Evolutionary conservation across 169 alveolate genomes (phyloP), one percentile per base, ranked within the genome.

Genomic region (Neospora caninum): DNA sequence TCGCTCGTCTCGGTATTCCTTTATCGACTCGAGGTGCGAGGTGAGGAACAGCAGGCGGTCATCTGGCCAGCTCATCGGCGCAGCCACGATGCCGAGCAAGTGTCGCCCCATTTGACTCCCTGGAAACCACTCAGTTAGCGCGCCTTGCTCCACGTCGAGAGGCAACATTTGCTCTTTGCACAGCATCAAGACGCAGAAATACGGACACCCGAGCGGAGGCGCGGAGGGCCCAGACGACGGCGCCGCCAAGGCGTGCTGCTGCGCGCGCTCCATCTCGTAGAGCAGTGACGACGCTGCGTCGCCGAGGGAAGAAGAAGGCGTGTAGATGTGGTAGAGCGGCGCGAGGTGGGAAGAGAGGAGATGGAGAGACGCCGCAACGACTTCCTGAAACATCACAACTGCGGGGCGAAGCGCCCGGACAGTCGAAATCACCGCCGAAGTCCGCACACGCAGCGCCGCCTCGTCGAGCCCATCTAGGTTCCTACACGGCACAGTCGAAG

Each of bases 101-200:
- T 92, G 95, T 54, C 95, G 39, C 69, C 95, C 95, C 95, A 92
- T 92, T 67, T 84, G 80, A 58, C 93, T 92, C 58, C 78, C 58
- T 0, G 95, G 92, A 84, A 69, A 92, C 95, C 95, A 92, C 54
- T 80, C 58, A 16, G 92, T 54, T 6, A 41, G 58, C 53, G 80
- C 92, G 42, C 49, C 88, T 69, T 91, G 80, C 53, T 43, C 45
- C 39, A 43, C 86, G 45, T 67, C 73, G 4, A 84, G 91, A 34
- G 94, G 94, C 43, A 91, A 27, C 94, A 91, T 73, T 64, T 91
- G 94, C 83, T 91, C 82, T 54, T 42, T n/a, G 83, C 94, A 91
- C 80, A 91, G 94, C 89, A 91, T 80, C 84, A 91, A 49, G 10
- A 84, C 94, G 80, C 89, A 73, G 67, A 70, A 91, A 43, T 91